Evolutionary conservation across 2,329 filamentous ascomycete species (phyloP).

Genomic region (Venturiaceae sp.): DNA sequence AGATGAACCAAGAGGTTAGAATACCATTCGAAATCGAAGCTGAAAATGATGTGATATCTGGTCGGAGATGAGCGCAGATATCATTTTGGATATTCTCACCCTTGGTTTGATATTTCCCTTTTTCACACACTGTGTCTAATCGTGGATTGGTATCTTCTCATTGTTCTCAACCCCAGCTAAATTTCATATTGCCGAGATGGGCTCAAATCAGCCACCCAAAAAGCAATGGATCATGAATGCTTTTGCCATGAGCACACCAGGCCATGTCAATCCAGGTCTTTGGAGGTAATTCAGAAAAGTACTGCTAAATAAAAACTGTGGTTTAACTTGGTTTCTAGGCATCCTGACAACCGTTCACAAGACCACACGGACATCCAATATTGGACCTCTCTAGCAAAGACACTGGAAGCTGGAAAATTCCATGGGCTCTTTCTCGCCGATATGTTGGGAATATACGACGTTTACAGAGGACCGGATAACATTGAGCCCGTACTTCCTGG

Average conservation of each 20-base stretch:
- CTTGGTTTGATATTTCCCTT: background rate
- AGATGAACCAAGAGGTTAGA: background rate
- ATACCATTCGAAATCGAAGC: background rate
- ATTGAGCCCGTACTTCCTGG: conserved; percentile 28
- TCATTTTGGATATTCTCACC: background rate
- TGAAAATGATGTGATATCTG: background rate
- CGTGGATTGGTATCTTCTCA: background rate
- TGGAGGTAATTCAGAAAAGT: background rate
- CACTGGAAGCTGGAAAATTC: conserved; percentile 38
- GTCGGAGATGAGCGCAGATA: background rate
- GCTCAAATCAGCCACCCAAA: background rate
- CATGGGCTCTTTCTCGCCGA: conserved; percentile 43
- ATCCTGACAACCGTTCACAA: background rate
- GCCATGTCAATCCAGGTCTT: background rate
- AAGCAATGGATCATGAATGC: background rate
- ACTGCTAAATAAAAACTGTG: background rate
- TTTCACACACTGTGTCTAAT: too few relatives aligned
- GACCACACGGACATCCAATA: conserved; percentile 11
- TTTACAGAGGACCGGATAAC: conserved; percentile 13
- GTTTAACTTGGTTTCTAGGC: background rate
- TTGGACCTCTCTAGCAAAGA: conserved; percentile 38
- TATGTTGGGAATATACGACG: background rate
- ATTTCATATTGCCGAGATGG: background rate
- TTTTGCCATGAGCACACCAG: background rate
- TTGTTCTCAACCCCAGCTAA: background rate